Evolutionary conservation across 495 filamentous ascomycete genomes (phyloP).

Genomic region (Neurospora sp.): DNA sequence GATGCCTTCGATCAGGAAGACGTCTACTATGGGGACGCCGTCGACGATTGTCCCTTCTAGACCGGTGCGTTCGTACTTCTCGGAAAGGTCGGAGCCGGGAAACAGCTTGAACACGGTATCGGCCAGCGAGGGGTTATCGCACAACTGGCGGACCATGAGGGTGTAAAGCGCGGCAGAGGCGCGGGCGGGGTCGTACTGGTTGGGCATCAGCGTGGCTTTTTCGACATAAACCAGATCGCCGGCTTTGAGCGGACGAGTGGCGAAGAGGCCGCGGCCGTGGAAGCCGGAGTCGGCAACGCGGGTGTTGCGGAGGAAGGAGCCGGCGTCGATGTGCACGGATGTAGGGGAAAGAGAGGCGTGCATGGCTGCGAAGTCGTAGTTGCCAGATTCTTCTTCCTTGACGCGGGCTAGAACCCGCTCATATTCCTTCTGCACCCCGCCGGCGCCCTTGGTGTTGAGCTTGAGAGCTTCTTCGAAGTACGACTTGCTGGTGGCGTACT

Average conservation of each 20-base stretch:
- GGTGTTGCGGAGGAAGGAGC: constrained; percentile 27
- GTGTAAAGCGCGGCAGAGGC: constrained; percentile 33
- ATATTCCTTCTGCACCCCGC: constrained; percentile 22
- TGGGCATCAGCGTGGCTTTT: constrained; percentile 39
- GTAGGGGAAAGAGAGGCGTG: constrained; percentile 19
- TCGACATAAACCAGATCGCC: constrained; percentile 45
- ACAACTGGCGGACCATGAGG: constrained; percentile 36
- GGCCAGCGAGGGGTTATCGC: constrained; percentile 38
- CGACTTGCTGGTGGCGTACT: constrained; percentile 21
- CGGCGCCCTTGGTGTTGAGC: constrained; percentile 19
- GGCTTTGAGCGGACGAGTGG: constrained; percentile 33
- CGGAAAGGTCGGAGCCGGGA: constrained; percentile 18
- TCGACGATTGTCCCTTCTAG: constrained; percentile 32
- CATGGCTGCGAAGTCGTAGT: constrained; percentile 39
- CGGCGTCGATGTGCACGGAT: constrained; percentile 33
- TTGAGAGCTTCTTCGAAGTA: constrained; percentile 24
- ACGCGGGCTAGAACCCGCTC: constrained; percentile 24
- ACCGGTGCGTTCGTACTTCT: constrained; percentile 9
- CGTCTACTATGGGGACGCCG: constrained; percentile 40
- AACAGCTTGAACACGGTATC: constrained; percentile 31
- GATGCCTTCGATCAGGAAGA: constrained; percentile 37
- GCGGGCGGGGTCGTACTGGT: constrained; percentile 23
- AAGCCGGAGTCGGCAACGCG: constrained; percentile 8
- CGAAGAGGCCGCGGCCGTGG: constrained; percentile 41
- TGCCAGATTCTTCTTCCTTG: constrained; percentile 27